Conservation (phyloP, 768 basidiomycete species). For the Leccinum sublutescens region DNA sequence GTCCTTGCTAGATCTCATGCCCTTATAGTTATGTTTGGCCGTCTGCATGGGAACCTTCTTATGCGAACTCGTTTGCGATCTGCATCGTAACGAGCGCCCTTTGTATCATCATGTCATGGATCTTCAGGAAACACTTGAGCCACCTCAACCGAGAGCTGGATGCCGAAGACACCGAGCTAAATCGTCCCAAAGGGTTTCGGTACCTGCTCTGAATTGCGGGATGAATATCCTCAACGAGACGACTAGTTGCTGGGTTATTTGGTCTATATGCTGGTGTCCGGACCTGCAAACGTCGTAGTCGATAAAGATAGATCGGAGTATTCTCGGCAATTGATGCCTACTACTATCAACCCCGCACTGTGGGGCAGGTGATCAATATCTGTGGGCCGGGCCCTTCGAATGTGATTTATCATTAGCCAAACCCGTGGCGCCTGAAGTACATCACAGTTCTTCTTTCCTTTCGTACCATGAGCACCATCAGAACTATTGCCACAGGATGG, state of each 20-base stretch:
- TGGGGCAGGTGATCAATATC: background rate
- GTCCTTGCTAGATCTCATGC: slow-evolving; percentile 6
- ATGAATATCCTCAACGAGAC: background rate
- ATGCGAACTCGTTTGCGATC: slow-evolving; percentile 68
- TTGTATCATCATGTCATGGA: slow-evolving; percentile 48
- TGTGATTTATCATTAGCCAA: slow-evolving; percentile 4
- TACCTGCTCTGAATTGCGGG: slow-evolving; percentile 41
- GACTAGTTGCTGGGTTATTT: background rate
- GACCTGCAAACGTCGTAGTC: background rate
- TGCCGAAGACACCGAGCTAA: slow-evolving; percentile 36
- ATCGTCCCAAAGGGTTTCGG: slow-evolving; percentile 39
- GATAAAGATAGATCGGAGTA: slow-evolving; percentile 5
- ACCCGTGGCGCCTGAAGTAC: background rate
- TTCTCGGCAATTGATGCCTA: slow-evolving; percentile 9
- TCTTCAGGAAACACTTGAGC: slow-evolving; percentile 47
- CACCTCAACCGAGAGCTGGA: slow-evolving; percentile 42
- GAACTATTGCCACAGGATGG: slow-evolving; percentile 50
- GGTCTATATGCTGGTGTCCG: background rate
- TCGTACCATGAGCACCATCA: slow-evolving; percentile 22
- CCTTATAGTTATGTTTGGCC: slow-evolving; percentile 63
- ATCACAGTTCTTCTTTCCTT: background rate
- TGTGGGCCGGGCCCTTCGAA: too few relatives aligned
- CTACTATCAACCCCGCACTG: background rate
- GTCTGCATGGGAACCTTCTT: slow-evolving; percentile 65
- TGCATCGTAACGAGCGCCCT: slow-evolving; percentile 58